A percentile compares a stretch with the other conserved stretches of the same genome.
Evolutionary conservation across 768 basidiomycete genomes (phyloP).

Genomic region (Sutorius australiensis): DNA sequence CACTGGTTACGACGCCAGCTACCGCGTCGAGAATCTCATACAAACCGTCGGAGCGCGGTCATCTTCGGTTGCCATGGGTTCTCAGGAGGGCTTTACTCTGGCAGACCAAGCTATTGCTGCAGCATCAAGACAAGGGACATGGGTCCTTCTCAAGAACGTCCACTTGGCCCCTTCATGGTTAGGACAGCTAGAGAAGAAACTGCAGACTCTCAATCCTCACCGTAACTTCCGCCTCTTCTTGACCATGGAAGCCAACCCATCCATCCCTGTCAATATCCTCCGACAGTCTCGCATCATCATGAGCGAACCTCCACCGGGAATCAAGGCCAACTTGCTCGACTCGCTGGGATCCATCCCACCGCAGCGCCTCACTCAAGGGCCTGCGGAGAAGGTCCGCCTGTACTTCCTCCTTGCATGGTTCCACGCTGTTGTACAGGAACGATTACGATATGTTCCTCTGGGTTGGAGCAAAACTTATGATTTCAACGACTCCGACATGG

Average conservation of each 20-base stretch:
- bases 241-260: slow-evolving; percentile 95
- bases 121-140: slow-evolving; percentile 89
- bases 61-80: slow-evolving; percentile 95
- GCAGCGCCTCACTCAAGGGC: slow-evolving; percentile 74
- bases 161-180: slow-evolving; percentile 96
- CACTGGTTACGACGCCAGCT: slow-evolving; percentile 97
- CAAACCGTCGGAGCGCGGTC: slow-evolving; percentile 74
- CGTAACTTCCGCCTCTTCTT: slow-evolving; percentile 94
- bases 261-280: slow-evolving; percentile 94
- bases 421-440: slow-evolving; percentile 97
- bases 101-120: slow-evolving; percentile 95
- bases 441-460: slow-evolving; percentile 90
- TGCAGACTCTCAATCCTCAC: slow-evolving; percentile 87
- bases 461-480: slow-evolving; percentile 98
- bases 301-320: slow-evolving; percentile 97
- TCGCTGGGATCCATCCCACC: slow-evolving; percentile 73
- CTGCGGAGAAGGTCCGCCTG: slow-evolving; percentile 86
- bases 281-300: slow-evolving; percentile 95
- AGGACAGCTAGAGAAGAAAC: slow-evolving; percentile 91
- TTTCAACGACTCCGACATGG: slow-evolving; percentile 98
- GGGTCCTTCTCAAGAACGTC: slow-evolving; percentile 97
- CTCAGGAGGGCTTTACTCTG: slow-evolving; percentile 92
- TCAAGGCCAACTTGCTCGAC: slow-evolving; percentile 94
- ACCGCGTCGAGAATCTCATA: slow-evolving; percentile 85
- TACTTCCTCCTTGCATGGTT: slow-evolving; percentile 99